These are phyloP conservation scores for Porodaedalea pini DNA, from an alignment of 1,284 basidiomycete species.

Conservation along the genomic window DNA sequence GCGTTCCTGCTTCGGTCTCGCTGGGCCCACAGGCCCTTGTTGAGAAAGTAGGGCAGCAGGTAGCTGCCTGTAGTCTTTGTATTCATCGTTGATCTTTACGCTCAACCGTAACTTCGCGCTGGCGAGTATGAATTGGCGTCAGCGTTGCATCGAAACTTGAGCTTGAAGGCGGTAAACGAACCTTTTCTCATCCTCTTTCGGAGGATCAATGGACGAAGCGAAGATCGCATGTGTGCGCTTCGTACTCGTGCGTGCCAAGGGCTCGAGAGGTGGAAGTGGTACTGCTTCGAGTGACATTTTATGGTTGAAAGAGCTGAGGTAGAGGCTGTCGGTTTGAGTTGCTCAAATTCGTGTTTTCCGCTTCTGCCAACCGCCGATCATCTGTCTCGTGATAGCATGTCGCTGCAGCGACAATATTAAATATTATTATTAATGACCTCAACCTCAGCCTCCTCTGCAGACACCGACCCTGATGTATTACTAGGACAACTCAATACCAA, in stretches of 20 bases:
- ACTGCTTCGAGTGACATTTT: slow-evolving; percentile 19
- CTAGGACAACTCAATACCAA: not conserved
- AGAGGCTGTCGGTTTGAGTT: not conserved
- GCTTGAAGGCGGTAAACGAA: slow-evolving; percentile 29
- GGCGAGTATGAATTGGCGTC: slow-evolving; percentile 6
- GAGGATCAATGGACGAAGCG: slow-evolving; percentile 56
- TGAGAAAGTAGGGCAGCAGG: slow-evolving; percentile 80
- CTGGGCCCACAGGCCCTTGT: slow-evolving; percentile 77
- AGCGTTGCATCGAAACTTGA: not conserved
- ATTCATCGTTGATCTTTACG: slow-evolving; percentile 83
- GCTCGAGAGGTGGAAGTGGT: slow-evolving; percentile 63
- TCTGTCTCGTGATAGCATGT: not conserved
- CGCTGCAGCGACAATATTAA: too few relatives aligned
- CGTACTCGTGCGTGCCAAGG: slow-evolving; percentile 55
- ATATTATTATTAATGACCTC: too few relatives aligned
- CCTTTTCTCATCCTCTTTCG: slow-evolving; percentile 69
- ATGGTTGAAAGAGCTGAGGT: not conserved
- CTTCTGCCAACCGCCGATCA: not conserved
- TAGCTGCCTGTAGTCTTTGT: slow-evolving; percentile 80
- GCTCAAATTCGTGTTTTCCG: not conserved
- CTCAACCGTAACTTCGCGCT: slow-evolving; percentile 66
- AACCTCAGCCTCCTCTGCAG: too few relatives aligned
- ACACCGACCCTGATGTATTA: not conserved
- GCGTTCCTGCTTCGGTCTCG: slow-evolving; percentile 57
- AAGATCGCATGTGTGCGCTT: slow-evolving; percentile 71